These are phyloP conservation scores for Kodamaea arcana DNA, from an alignment of 1,139 yeast species.

Conservation along the genomic window DNA sequence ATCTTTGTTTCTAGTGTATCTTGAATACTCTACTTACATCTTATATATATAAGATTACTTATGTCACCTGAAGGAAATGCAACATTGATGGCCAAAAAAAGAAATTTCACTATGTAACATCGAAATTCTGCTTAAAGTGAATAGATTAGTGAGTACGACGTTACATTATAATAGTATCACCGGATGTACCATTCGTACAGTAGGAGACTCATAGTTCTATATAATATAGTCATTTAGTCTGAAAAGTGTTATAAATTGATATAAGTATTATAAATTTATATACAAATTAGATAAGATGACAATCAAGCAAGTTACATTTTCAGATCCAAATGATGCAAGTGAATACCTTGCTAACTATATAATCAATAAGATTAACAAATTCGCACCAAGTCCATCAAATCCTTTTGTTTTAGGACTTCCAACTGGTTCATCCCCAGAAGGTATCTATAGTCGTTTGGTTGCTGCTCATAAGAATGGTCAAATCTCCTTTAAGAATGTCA, in stretches of 20 bases:
- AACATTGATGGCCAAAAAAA: background rate
- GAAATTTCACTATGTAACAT: background rate
- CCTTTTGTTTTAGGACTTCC: slow-evolving; percentile 64
- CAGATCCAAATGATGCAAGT: slow-evolving; percentile 43
- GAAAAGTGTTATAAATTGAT: no score
- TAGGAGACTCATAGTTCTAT: background rate
- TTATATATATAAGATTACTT: background rate
- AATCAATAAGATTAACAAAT: slow-evolving; percentile 40
- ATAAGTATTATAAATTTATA: no score
- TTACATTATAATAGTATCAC: background rate
- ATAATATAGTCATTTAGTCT: background rate
- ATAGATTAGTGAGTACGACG: background rate
- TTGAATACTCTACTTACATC: background rate
- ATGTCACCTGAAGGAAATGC: background rate
- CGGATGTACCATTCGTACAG: background rate
- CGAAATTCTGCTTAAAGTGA: background rate
- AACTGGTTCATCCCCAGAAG: slow-evolving; percentile 65
- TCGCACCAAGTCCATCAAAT: slow-evolving; percentile 41
- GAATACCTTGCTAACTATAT: slow-evolving; percentile 48
- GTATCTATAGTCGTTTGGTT: slow-evolving; percentile 48
- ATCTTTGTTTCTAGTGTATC: background rate
- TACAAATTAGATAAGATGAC: background rate
- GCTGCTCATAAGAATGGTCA: slow-evolving; percentile 42
- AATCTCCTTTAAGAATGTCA: slow-evolving; percentile 51
- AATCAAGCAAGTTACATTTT: slow-evolving; percentile 41